Base-by-base conservation (phyloP, 2,329 filamentous ascomycete species). In the Colletotrichum scovillei region DNA sequence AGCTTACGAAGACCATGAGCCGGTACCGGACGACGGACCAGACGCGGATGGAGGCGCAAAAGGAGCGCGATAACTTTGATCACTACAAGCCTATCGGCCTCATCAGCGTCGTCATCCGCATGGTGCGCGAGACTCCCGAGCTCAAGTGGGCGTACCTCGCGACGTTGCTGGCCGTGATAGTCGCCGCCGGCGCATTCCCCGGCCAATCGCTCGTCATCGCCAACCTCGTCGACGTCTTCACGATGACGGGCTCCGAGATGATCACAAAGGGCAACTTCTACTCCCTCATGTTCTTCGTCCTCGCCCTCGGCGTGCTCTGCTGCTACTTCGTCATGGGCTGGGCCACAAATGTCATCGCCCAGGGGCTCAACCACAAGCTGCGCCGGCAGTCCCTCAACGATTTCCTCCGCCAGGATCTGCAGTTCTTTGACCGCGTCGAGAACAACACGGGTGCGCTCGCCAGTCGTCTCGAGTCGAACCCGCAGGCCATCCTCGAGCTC, bases 231-330 rank as follows among this genome's bases (percentile, higher is more conserved):
- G 80, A 85, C 6, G 82, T 86, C 7, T 87, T 87, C 68, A 81
- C 78, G 2, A 70, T 82, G 2, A 76, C 77, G 5, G 79, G 80
- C 2, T 75, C 80, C 1, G 78, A 74, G 4, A 81, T 84, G 80
- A 78, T 78, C 6, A 73, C 79, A 2, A 77, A 78, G 1, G 88
- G 87, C 9, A 84, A 90, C 76, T 90, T 89, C 76, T 89, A 83
- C 79, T 85, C 88, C 0, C 80, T 85, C 64, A 90, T 90, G 88
- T 90, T 90, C 74, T 85, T 88, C 57, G 82, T 89, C 1, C 76
- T 88, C 49, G 86, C 88, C 3, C 80, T 82, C 4, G 86, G 82
- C 3, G 81, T 82, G n/a, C 79, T 87, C 1, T 59, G 88, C 1
- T 80, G 82, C 11, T 90, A 89, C 75, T 83, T 83, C 58, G 58